phyloP scores from a whole-genome alignment of 805 yeast genomes.

The Diddensiella santjacobensis region DNA sequence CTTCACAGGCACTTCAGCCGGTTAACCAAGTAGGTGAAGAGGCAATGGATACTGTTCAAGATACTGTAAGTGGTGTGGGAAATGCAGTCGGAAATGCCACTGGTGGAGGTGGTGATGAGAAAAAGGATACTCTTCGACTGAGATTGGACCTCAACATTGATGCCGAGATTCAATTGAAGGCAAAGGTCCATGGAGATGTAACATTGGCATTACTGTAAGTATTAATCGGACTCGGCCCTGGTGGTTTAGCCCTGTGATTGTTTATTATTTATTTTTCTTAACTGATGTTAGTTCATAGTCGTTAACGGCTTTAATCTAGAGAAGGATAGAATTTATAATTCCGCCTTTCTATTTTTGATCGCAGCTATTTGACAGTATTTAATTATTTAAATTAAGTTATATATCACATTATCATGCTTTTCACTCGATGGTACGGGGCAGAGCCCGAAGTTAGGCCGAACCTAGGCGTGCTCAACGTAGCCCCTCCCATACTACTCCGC shows the following conservation, averaged over 20 bases:
- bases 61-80: neutral
- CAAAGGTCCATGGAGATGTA: conserved; percentile 2
- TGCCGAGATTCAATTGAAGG: conserved; percentile 4
- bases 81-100: neutral
- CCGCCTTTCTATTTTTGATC: neutral
- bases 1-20: neutral
- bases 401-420: neutral
- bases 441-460: no score
- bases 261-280: neutral
- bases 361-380: neutral
- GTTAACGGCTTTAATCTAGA: neutral
- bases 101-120: neutral
- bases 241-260: no score
- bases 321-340: neutral
- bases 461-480: no score
- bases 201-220: conserved; percentile 2
- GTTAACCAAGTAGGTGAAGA: neutral
- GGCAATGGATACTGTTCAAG: neutral
- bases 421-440: neutral
- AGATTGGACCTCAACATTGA: conserved; percentile 2
- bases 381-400: no score
- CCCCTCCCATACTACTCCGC: no score
- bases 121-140: conserved; percentile 3
- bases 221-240: no score
- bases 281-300: neutral